Conservation (phyloP, 179 eudicot species). For the Heliamphora pulchella region DNA sequence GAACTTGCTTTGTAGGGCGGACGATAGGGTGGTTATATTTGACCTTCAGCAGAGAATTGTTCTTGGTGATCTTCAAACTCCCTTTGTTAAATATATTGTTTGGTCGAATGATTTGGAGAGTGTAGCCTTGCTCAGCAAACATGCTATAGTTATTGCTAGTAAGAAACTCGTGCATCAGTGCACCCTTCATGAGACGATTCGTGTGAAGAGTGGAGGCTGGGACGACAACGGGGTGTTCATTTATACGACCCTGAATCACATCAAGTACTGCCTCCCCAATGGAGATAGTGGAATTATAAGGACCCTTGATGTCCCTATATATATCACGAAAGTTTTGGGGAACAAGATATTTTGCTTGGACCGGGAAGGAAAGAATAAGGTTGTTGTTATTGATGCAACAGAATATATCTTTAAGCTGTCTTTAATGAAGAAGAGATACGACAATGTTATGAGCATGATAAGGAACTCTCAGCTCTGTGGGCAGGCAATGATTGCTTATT, state of each 20-base stretch:
- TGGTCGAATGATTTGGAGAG: constrained; percentile 94
- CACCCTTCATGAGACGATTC: constrained; percentile 91
- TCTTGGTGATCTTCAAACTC: constrained; percentile 71
- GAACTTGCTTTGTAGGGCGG: constrained; percentile 76
- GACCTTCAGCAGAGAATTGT: constrained; percentile 84
- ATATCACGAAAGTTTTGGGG: constrained; percentile 66
- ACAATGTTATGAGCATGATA: constrained; percentile 91
- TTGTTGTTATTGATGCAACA: constrained; percentile 60
- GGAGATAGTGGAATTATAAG: constrained; percentile 84
- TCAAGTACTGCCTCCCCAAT: constrained; percentile 85
- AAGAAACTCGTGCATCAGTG: constrained; percentile 79
- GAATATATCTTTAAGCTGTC: constrained; percentile 76
- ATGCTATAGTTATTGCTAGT: constrained; percentile 70
- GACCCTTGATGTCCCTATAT: constrained; percentile 78
- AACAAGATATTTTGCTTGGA: constrained; percentile 74
- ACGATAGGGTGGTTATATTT: constrained; percentile 74
- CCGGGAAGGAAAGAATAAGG: constrained; percentile 73
- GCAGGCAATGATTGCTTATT: constrained; percentile 95
- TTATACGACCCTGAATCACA: constrained; percentile 75
- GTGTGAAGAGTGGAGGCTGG: constrained; percentile 93
- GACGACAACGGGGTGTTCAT: constrained; percentile 83
- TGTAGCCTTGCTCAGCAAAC: constrained; percentile 85
- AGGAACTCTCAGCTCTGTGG: constrained; percentile 80
- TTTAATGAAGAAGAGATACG: constrained; percentile 63
- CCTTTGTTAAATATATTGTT: constrained; percentile 67